phyloP scores from a whole-genome alignment of 1,139 yeast genomes.

The Pneumocystis sp. region DNA sequence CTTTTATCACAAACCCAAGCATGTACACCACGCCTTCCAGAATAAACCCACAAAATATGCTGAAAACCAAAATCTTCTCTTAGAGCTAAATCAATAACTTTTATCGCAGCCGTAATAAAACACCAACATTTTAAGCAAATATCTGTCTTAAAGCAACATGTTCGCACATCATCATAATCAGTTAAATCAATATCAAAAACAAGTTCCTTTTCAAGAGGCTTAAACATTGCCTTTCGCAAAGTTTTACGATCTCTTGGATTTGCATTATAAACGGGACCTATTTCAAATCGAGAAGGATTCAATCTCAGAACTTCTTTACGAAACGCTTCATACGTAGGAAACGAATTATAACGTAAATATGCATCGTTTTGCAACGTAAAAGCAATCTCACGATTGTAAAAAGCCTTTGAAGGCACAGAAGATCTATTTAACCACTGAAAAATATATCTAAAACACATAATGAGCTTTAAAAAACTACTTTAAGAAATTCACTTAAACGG shows the following conservation, averaged over 20 bases:
- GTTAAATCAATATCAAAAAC: conserved; percentile 96
- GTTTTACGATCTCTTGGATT: conserved; percentile 75
- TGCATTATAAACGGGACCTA: conserved; percentile 81
- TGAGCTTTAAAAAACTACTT: background rate
- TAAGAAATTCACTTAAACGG: conserved; percentile 19
- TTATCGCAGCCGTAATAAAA: conserved; percentile 75
- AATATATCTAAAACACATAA: conserved; percentile 43
- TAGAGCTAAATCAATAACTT: conserved; percentile 55
- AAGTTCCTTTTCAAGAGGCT: conserved; percentile 70
- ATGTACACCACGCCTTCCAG: conserved; percentile 98
- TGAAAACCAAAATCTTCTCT: conserved; percentile 81
- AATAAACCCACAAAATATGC: conserved; percentile 83
- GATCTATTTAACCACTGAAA: conserved; percentile 87
- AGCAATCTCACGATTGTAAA: conserved; percentile 85
- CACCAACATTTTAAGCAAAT: conserved; percentile 91
- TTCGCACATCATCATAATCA: conserved; percentile 85
- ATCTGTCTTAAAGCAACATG: conserved; percentile 76
- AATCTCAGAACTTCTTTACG: conserved; percentile 55
- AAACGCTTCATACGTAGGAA: conserved; percentile 50
- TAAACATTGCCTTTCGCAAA: conserved; percentile 64
- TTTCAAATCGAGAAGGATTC: conserved; percentile 83
- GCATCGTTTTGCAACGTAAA: conserved; percentile 65
- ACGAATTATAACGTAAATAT: conserved; percentile 81
- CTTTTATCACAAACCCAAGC: conserved; percentile 90
- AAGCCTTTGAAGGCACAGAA: conserved; percentile 44